These are phyloP conservation scores for Chrysanthemum lavandulifolium DNA, from an alignment of 129 eudicot species.

Conservation along the genomic window DNA sequence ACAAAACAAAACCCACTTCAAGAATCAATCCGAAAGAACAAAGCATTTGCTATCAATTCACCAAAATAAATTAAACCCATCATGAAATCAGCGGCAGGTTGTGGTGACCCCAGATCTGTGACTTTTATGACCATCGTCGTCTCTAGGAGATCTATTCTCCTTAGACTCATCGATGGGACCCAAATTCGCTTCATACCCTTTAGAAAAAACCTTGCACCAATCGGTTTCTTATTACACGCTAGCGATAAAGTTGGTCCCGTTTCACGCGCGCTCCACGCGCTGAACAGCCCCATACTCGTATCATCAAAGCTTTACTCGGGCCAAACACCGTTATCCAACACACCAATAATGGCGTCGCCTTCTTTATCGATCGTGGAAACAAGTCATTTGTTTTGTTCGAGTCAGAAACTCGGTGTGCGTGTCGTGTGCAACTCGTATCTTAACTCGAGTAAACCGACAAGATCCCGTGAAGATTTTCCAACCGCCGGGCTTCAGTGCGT, in stretches of 20 bases:
- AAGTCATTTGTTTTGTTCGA: constrained; percentile 47
- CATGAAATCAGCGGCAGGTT: too few species aligned
- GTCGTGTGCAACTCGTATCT: constrained; percentile 86
- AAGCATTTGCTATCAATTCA: too few species aligned
- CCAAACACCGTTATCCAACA: constrained; percentile 93
- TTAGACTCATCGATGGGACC: constrained; percentile 73
- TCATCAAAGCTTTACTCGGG: constrained; percentile 84
- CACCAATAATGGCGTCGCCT: constrained; percentile 63
- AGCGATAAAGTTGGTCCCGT: constrained; percentile 61
- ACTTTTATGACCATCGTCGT: too few species aligned
- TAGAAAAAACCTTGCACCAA: constrained; percentile 82
- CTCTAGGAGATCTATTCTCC: too few species aligned
- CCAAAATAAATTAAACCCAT: too few species aligned
- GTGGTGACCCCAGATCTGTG: too few species aligned
- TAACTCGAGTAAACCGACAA: constrained; percentile 69
- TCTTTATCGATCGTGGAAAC: constrained; percentile 51
- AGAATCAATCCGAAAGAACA: too few species aligned
- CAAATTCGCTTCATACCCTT: constrained; percentile 60
- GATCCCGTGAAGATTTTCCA: constrained; percentile 58
- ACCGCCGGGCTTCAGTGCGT: constrained; percentile 45
- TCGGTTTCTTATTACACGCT: constrained; percentile 51
- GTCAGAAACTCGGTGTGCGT: constrained; percentile 87
- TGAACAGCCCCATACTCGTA: constrained; percentile 67
- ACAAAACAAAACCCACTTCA: too few species aligned
- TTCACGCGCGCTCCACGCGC: constrained; percentile 76